phyloP scores from a whole-genome alignment of 2,329 filamentous ascomycete species.

The Aspergillus ochraceus region DNA sequence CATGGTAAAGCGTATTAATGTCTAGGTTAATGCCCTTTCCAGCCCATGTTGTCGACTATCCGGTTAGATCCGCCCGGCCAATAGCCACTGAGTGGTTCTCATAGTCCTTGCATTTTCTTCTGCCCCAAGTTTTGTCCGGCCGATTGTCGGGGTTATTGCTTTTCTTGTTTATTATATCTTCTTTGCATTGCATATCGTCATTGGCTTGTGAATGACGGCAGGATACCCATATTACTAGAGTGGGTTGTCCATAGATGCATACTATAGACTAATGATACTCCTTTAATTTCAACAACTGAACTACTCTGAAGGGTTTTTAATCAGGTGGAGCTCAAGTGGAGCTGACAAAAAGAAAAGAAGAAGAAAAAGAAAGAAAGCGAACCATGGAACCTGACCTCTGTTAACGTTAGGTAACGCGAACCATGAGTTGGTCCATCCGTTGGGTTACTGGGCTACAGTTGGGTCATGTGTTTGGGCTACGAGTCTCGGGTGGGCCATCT shows the following conservation, averaged over 20 bases:
- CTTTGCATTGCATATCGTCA: not conserved
- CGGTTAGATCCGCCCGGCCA: not conserved
- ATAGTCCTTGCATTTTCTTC: constrained; percentile 7
- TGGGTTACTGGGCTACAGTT: no score
- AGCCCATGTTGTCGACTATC: not conserved
- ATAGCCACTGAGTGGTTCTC: constrained; percentile 3
- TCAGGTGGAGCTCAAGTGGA: not conserved
- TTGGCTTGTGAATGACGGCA: not conserved
- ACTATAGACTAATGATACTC: constrained; percentile 18
- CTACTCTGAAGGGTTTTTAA: not conserved
- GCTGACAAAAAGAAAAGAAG: not conserved
- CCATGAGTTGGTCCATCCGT: not conserved
- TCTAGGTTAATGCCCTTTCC: not conserved
- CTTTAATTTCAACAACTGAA: not conserved
- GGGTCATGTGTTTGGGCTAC: no score
- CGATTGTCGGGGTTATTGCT: constrained; percentile 3
- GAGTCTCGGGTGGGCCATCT: no score
- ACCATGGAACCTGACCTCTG: not conserved
- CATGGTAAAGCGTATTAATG: not conserved
- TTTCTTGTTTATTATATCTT: constrained; percentile 3
- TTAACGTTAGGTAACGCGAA: no score
- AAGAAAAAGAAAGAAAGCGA: not conserved
- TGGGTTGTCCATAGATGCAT: constrained; percentile 17
- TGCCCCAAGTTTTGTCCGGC: not conserved
- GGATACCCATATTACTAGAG: constrained; percentile 12